phyloP scores from a whole-genome alignment of 345 rosid genomes.

The Litchi chinensis region DNA sequence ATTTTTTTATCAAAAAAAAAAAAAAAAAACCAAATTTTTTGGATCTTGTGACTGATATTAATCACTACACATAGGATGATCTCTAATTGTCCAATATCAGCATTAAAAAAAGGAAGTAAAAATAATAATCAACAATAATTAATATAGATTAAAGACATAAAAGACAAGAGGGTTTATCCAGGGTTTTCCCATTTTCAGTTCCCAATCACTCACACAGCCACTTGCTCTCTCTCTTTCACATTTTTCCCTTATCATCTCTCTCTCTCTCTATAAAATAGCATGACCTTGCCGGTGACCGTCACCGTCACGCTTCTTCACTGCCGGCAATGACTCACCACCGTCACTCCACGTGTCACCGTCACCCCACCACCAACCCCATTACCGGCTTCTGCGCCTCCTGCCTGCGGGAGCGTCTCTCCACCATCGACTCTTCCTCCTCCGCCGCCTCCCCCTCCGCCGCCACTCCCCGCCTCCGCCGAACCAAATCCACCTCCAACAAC shows the following conservation, averaged over 20 bases:
- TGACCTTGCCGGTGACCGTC: constrained; percentile 26
- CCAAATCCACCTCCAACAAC: constrained; percentile 46
- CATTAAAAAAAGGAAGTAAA: no score
- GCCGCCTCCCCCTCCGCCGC: constrained; percentile 21
- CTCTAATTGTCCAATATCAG: no score
- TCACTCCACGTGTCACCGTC: constrained; percentile 57
- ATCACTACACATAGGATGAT: no score
- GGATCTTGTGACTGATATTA: no score
- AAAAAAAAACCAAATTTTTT: no score
- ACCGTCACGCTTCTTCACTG: background rate
- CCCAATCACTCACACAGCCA: background rate
- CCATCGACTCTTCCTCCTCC: constrained; percentile 49
- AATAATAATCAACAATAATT: background rate
- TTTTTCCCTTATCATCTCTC: background rate
- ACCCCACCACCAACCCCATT: constrained; percentile 51
- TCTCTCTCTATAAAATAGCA: constrained; percentile 11
- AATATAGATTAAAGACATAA: background rate
- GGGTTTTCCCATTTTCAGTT: constrained; percentile 19
- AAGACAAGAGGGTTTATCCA: constrained; percentile 36
- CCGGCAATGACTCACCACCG: constrained; percentile 54
- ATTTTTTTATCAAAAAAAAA: no score
- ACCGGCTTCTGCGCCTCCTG: constrained; percentile 72
- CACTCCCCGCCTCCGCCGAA: constrained; percentile 48
- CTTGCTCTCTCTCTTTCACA: background rate
- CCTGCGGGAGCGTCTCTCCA: constrained; percentile 80